Conservation (phyloP, 2,329 filamentous ascomycete species). For the Aspergillus latus region DNA sequence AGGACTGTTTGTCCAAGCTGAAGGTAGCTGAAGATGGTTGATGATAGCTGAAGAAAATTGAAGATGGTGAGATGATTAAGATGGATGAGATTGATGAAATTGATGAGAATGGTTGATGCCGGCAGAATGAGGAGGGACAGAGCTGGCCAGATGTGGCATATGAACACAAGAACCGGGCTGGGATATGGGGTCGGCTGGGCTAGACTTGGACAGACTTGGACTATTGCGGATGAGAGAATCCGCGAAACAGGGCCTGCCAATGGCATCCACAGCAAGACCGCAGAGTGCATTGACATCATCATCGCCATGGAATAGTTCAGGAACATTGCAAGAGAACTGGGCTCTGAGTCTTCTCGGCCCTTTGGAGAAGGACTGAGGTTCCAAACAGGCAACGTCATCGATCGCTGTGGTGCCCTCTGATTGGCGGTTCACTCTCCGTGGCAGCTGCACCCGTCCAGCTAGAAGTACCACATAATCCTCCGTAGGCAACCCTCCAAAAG, state of each 20-base stretch:
- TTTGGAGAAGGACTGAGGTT: not conserved
- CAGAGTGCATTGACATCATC: not conserved
- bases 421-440: not conserved
- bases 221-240: not conserved
- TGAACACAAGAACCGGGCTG: not conserved
- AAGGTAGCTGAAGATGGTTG: no score
- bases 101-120: not conserved
- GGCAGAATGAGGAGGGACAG: not conserved
- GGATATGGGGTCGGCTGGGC: not conserved
- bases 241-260: not conserved
- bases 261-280: not conserved
- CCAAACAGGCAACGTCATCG: not conserved
- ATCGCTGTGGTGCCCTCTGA: not conserved
- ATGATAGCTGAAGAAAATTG: not conserved
- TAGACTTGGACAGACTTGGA: not conserved
- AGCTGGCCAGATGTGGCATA: not conserved
- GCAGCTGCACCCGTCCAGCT: not conserved
- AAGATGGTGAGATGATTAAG: not conserved
- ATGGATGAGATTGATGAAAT: not conserved
- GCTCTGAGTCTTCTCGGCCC: no score
- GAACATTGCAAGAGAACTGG: not conserved
- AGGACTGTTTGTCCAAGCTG: not conserved
- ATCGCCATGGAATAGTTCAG: not conserved
- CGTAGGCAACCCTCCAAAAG: not conserved
- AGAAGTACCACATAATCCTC: not conserved